These are phyloP conservation scores for Neurospora pannonica DNA, from an alignment of 495 filamentous ascomycete genomes.

Conservation along the genomic window DNA sequence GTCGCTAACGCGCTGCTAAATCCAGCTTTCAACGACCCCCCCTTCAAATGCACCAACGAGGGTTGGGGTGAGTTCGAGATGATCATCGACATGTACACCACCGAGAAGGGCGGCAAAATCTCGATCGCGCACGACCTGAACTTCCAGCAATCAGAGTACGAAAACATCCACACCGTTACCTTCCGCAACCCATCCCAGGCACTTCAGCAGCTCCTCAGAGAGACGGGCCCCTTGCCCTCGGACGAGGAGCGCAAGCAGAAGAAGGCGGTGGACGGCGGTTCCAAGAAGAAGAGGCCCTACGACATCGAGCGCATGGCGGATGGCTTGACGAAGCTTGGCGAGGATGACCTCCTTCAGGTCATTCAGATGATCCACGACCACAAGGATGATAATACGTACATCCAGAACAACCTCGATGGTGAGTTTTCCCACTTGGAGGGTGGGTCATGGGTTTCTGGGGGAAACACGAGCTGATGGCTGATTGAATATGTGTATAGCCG, in stretches of 20 bases:
- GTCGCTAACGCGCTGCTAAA: conserved; percentile 1
- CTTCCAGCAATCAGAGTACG: conserved; percentile 73
- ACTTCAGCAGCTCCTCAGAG: conserved; percentile 61
- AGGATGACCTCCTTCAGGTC: conserved; percentile 73
- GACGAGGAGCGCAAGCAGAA: conserved; percentile 54
- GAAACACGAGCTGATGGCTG: background rate
- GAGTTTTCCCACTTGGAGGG: conserved; percentile 25
- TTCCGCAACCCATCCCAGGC: conserved; percentile 90
- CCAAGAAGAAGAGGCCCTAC: conserved; percentile 79
- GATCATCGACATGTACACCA: conserved; percentile 68
- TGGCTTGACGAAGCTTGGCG: conserved; percentile 31
- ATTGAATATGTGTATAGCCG: conserved; percentile 46
- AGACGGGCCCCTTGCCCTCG: conserved; percentile 74
- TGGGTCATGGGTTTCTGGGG: background rate
- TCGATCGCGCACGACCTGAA: conserved; percentile 82
- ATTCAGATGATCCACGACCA: conserved; percentile 98
- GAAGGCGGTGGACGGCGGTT: conserved; percentile 46
- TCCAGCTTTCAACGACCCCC: conserved; percentile 67
- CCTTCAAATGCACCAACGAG: conserved; percentile 84
- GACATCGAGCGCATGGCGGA: conserved; percentile 98
- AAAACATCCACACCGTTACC: conserved; percentile 67
- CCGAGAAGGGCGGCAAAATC: conserved; percentile 78
- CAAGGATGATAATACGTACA: conserved; percentile 84
- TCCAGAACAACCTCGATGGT: conserved; percentile 95
- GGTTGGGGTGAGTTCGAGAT: conserved; percentile 99